These are phyloP conservation scores for Nicotiana benthamiana DNA, from an alignment of 257 asterid species.

Conservation along the genomic window DNA sequence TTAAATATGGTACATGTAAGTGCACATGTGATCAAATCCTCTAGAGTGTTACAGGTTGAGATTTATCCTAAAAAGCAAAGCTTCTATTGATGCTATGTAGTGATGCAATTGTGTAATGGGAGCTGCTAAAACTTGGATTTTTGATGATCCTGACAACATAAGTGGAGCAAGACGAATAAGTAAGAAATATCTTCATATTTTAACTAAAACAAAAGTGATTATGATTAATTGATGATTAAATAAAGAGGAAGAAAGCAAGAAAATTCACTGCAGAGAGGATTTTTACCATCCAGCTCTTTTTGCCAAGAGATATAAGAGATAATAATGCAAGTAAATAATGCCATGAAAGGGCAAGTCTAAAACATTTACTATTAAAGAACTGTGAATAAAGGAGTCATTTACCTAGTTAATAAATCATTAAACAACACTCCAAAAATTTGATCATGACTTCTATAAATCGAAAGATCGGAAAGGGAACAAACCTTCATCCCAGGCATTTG, in stretches of 20 bases:
- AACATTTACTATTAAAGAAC: not conserved
- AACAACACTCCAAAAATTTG: not conserved
- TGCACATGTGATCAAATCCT: not conserved
- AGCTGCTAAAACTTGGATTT: not conserved
- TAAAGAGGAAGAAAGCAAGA: not conserved
- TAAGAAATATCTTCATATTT: not conserved
- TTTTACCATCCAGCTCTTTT: not conserved
- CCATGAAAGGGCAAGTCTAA: not conserved
- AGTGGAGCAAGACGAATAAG: not conserved
- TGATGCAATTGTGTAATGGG: not conserved
- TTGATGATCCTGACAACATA: not conserved
- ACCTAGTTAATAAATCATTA: not conserved
- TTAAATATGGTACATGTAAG: not conserved
- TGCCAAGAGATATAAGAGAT: not conserved
- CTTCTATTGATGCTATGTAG: not conserved
- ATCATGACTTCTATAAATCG: not conserved
- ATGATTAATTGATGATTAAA: not conserved
- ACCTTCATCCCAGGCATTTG: slow-evolving; percentile 99
- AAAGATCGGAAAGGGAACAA: not conserved
- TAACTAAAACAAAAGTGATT: not conserved
- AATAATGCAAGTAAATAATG: not conserved
- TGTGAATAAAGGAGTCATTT: not conserved
- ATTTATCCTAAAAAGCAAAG: not conserved
- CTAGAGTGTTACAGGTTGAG: not conserved
- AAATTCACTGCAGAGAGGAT: not conserved